Evolutionary conservation across 2,329 filamentous ascomycete genomes (phyloP), one percentile per base, ranked within the genome.

Genomic region (Emmonsiellopsis sp.): DNA sequence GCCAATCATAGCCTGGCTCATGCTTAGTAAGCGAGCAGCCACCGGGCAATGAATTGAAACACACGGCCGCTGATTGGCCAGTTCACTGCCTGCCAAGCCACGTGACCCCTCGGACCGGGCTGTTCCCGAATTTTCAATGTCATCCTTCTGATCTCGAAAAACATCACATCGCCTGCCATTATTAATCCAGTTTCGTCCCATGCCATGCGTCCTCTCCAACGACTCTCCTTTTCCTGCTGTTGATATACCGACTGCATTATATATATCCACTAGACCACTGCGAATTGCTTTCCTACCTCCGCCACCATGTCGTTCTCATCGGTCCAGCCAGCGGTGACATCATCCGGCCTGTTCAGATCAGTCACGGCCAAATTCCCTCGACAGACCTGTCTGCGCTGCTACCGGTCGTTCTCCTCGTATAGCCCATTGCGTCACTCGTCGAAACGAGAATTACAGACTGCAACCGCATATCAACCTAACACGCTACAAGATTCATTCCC

Each of bases 381-480:
- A 50, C 65, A 67, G 55, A 66, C 66, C 57, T 74, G 72, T 56
- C 62, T 67, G 54, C 69, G 72, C 52, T 62, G 67, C 10, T 59
- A 72, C 50, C 73, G 77, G 48, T 65, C 66, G 34, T 79, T 79
- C 65, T 78, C 76, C 13, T 77, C 75, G 6, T 65, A 68, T 20
- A 69, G 69, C 51, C 67, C 67, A 26, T 55, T 66, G 11, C 65
- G 71, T 26, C 70, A 73, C 31, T 78, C 77, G n/a, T 78, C 77
- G 8, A 81, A 80, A 62, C 74, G 81, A 50, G 79, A 80, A 57
- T 77, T 87, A 65, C 82, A 84, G 66, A 86, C 83, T 10, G 81
- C 80, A 34, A 84, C 81, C 15, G 80, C 81, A 47, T 83, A 84
- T 62, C 80, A 79, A 54, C 82, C 83, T 16, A 78, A 82, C 55